Evolutionary conservation across 148 eudicot species (phyloP).

Genomic region (Camellia granthamiana): DNA sequence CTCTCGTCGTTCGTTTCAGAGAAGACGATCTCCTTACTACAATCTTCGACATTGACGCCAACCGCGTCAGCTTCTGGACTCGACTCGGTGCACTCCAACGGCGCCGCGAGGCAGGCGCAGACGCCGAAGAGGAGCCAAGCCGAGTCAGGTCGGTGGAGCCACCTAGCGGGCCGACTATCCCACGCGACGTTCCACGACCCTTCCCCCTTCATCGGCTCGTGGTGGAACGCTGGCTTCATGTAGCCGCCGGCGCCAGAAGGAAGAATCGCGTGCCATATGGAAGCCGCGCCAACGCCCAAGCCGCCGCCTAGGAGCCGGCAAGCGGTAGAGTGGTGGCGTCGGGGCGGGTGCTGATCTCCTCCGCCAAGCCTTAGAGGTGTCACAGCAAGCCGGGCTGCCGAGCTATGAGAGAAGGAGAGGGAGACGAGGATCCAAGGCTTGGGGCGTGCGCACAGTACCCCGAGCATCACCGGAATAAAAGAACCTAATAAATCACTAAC

Average conservation of each 20-base stretch:
- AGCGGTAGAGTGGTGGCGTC: slow-evolving; percentile 14
- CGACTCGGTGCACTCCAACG: slow-evolving; percentile 27
- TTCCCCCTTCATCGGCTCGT: slow-evolving; percentile 46
- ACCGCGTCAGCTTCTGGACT: background rate
- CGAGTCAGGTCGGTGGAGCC: slow-evolving; percentile 58
- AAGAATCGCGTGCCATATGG: slow-evolving; percentile 49
- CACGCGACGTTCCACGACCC: slow-evolving; percentile 87
- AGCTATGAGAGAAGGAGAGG: slow-evolving; percentile 28
- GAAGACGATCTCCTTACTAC: background rate
- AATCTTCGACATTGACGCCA: background rate
- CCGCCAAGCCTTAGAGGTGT: background rate
- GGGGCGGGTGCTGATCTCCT: slow-evolving; percentile 1
- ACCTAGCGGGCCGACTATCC: slow-evolving; percentile 74
- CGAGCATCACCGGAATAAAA: slow-evolving; percentile 54
- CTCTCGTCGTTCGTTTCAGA: background rate
- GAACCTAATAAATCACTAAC: background rate
- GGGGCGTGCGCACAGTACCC: slow-evolving; percentile 55
- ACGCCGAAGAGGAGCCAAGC: slow-evolving; percentile 62
- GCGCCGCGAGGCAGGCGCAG: slow-evolving; percentile 41
- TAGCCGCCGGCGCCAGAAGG: slow-evolving; percentile 23
- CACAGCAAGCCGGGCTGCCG: slow-evolving; percentile 16
- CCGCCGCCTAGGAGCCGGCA: slow-evolving; percentile 10
- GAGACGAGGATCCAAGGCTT: slow-evolving; percentile 51
- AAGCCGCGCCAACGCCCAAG: slow-evolving; percentile 18
- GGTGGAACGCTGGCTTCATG: slow-evolving; percentile 36